Evolutionary conservation across 1,139 yeast genomes (phyloP).

Genomic region (Geotrichum cucujoidarum): DNA sequence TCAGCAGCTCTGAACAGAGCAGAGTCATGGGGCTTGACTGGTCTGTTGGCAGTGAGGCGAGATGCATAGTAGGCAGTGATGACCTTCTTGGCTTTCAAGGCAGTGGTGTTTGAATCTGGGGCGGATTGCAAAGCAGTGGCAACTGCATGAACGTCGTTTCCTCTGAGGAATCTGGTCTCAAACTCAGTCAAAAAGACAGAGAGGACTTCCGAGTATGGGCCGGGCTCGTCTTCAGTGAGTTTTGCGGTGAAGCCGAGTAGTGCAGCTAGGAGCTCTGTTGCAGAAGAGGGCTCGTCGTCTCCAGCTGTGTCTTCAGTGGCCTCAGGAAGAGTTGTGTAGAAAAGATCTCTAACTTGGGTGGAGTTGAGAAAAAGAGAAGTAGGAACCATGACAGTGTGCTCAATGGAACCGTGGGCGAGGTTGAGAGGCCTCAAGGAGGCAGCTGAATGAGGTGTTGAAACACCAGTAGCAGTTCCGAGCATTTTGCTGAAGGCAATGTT

Average conservation of each 20-base stretch:
- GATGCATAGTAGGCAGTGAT: constrained; percentile 67
- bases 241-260: constrained; percentile 77
- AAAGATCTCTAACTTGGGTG: constrained; percentile 84
- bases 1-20: constrained; percentile 61
- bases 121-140: constrained; percentile 61
- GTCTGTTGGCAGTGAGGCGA: constrained; percentile 46
- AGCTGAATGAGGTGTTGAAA: constrained; percentile 42
- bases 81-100: constrained; percentile 63
- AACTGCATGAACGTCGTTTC: constrained; percentile 82
- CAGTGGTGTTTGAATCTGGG: constrained; percentile 53
- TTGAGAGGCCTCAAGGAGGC: constrained; percentile 70
- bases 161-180: constrained; percentile 68
- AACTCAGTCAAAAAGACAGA: constrained; percentile 71
- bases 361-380: constrained; percentile 72
- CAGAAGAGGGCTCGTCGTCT: constrained; percentile 84
- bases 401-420: constrained; percentile 78
- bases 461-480: constrained; percentile 36
- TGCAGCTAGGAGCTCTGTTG: constrained; percentile 79
- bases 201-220: constrained; percentile 66
- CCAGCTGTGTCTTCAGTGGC: constrained; percentile 81
- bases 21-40: constrained; percentile 53
- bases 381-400: constrained; percentile 84
- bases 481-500: constrained; percentile 7
- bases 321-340: constrained; percentile 64
- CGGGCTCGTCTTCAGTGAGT: constrained; percentile 47